These are phyloP conservation scores for Yamadazyma triangularis DNA, from an alignment of 1,139 yeast species.

Conservation along the genomic window DNA sequence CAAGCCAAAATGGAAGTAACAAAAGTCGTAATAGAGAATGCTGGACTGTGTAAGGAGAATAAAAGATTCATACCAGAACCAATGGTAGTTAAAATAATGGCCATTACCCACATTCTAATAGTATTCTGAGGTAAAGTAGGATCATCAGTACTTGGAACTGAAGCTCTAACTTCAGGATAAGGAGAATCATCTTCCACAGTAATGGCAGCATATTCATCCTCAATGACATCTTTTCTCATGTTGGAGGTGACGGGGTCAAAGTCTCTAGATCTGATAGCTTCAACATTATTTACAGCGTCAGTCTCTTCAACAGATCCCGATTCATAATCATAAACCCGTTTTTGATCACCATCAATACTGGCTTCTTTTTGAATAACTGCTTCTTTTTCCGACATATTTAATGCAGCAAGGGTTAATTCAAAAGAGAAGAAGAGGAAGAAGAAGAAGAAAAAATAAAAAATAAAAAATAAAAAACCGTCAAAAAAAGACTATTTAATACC, in stretches of 20 bases:
- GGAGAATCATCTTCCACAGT: conserved; percentile 53
- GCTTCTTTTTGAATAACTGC: conserved; percentile 1
- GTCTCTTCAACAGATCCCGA: conserved; percentile 16
- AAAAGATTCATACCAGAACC: conserved; percentile 60
- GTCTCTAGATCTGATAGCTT: conserved; percentile 29
- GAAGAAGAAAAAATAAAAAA: too few species aligned
- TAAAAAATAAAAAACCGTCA: too few species aligned
- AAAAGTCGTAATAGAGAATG: conserved; percentile 48
- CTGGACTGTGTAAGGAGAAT: conserved; percentile 57
- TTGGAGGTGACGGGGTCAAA: conserved; percentile 34
- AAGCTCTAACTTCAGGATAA: conserved; percentile 61
- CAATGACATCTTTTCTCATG: conserved; percentile 20
- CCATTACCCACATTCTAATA: conserved; percentile 57
- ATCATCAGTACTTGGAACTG: conserved; percentile 62
- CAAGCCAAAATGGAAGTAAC: conserved; percentile 59
- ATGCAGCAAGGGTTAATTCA: too few species aligned
- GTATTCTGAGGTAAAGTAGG: conserved; percentile 54
- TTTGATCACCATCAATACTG: conserved; percentile 3
- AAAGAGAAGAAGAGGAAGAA: too few species aligned
- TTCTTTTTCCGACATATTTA: not conserved
- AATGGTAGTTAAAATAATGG: conserved; percentile 50
- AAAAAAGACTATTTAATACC: too few species aligned
- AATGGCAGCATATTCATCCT: conserved; percentile 42
- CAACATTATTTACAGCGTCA: conserved; percentile 12
- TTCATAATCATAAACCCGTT: too few species aligned